Evolutionary conservation across 352 stramenopile genomes (phyloP).

Genomic region (Pythium inflatum): DNA sequence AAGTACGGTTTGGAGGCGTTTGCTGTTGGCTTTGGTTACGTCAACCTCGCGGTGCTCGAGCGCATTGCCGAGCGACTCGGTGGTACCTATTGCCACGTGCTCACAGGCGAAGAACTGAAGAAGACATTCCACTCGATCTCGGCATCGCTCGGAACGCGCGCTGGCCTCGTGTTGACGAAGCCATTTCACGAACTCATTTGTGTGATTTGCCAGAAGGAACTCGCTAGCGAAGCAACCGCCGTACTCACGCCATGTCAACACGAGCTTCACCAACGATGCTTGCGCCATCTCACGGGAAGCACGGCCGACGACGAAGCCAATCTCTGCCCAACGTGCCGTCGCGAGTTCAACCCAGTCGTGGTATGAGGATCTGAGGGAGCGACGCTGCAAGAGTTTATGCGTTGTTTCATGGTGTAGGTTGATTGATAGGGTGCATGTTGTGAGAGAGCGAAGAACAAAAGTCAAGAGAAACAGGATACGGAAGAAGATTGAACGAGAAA

Average conservation of each 20-base stretch:
- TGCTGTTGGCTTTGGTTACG: constrained; percentile 68
- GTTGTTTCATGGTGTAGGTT: too few relatives aligned
- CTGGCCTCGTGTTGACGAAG: constrained; percentile 62
- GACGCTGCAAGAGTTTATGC: too few relatives aligned
- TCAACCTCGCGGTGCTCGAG: constrained; percentile 69
- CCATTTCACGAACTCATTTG: constrained; percentile 61
- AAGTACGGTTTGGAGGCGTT: constrained; percentile 68
- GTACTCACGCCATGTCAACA: constrained; percentile 52
- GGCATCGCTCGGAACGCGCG: constrained; percentile 62
- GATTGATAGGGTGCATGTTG: too few relatives aligned
- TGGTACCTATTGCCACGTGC: constrained; percentile 64
- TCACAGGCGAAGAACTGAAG: constrained; percentile 72
- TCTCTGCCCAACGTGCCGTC: constrained; percentile 25
- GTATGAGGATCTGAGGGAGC: background rate
- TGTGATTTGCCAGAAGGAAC: constrained; percentile 64
- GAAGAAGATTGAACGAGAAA: too few relatives aligned
- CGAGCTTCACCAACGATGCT: constrained; percentile 54
- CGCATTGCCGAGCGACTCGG: constrained; percentile 56
- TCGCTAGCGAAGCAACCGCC: constrained; percentile 51
- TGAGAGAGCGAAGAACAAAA: too few relatives aligned
- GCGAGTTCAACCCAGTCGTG: background rate
- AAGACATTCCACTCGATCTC: constrained; percentile 79
- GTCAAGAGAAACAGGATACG: too few relatives aligned
- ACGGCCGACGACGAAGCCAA: background rate
- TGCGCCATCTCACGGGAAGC: constrained; percentile 19